Base-by-base conservation (phyloP, 176 grass and related monocot genomes). In the Avena eriantha region DNA sequence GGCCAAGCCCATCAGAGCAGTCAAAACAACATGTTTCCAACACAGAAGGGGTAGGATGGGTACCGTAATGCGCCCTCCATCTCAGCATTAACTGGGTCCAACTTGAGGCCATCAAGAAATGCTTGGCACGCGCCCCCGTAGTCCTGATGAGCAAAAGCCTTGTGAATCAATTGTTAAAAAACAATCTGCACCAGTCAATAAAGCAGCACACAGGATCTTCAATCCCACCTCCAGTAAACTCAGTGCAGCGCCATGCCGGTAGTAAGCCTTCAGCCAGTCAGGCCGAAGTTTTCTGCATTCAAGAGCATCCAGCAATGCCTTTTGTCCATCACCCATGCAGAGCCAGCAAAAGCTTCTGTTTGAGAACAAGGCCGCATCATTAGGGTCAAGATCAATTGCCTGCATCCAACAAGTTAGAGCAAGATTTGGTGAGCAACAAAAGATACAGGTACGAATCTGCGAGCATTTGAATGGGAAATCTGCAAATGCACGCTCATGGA, bases 351-450 rank as follows among this genome's bases (percentile, higher is more conserved):
- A 31, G 63, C 63, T 66, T 15, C 63, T 33, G 63, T 66, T 66
- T 66, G 63, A 66, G 63, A 66, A 66, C 63, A 39, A 70, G 67
- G 67, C 36, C 33, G 65, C 65, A 68, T 36, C 65, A 3, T 8
- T 68, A 4, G 65, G 65, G 65, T 68, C 65, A 68, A 68, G 15
- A 68, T 68, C 65, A 35, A 68, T 68, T 68, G 65, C 31, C 65
- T 68, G 65, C 31, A 68, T 68, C 65, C 65, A 68, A 68, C 65
- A 68, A 33, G 15, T 66, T 67, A 34, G 31, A 35, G 14, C 8
- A 68, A 68, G 65, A 68, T 68, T 68, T 68, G 31, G 14, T 18
- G 65, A 68, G 29, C 9, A 36, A 34, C 64, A 24, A 61, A 24
- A 10, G 11, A 49, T 39, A 39, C 31, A 69, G 34, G 17, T 69